These are phyloP conservation scores for Talaromyces pinophilus DNA, from an alignment of 2,329 filamentous ascomycete species.

Conservation along the genomic window DNA sequence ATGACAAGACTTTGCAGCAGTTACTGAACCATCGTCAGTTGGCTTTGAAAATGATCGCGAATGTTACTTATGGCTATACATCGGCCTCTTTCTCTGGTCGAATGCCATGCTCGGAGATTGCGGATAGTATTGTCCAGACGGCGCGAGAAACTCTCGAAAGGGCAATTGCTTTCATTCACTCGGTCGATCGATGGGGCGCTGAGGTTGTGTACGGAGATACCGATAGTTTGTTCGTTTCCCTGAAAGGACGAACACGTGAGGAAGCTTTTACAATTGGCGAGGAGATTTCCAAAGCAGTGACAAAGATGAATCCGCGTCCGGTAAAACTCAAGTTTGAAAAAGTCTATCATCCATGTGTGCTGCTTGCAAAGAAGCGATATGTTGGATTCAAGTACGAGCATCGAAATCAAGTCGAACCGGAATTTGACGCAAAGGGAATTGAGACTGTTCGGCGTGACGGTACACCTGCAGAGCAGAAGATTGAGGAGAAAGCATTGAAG, in stretches of 20 bases:
- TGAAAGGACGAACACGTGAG: conserved; percentile 81
- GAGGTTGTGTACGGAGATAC: conserved; percentile 99
- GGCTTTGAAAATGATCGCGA: conserved; percentile 93
- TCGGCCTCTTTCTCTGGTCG: conserved; percentile 94
- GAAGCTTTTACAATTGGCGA: conserved; percentile 91
- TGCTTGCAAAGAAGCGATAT: conserved; percentile 96
- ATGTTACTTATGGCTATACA: conserved; percentile 97
- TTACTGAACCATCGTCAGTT: conserved; percentile 91
- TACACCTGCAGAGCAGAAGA: conserved; percentile 92
- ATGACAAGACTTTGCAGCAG: conserved; percentile 80
- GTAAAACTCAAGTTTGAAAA: conserved; percentile 98
- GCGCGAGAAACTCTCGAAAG: conserved; percentile 92
- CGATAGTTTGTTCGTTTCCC: conserved; percentile 86
- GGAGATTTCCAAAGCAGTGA: conserved; percentile 86
- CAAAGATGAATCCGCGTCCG: conserved; percentile 83
- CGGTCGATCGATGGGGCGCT: conserved; percentile 81
- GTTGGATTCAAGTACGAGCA: conserved; percentile 96
- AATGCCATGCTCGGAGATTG: conserved; percentile 97
- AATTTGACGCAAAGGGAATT: conserved; percentile 97
- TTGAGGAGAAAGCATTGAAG: conserved; percentile 88
- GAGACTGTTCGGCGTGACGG: conserved; percentile 95
- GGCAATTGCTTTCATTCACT: conserved; percentile 89
- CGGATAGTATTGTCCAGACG: conserved; percentile 96
- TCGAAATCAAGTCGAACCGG: conserved; percentile 71
- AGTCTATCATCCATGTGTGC: conserved; percentile 91